phyloP scores from a whole-genome alignment of 2,329 filamentous ascomycete species.

The Talaromyces piceae region DNA sequence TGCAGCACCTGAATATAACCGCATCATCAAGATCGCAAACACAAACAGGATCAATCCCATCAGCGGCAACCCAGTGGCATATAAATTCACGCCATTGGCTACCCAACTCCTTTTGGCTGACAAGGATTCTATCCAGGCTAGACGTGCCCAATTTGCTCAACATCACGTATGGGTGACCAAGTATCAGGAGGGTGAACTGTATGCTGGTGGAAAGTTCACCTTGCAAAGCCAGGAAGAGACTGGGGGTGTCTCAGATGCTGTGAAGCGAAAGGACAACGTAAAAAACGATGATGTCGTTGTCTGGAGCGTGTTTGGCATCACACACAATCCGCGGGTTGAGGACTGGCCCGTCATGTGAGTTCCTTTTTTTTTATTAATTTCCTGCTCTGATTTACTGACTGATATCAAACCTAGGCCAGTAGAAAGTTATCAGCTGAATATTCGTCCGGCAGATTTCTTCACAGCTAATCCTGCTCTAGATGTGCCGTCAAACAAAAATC shows the following conservation, averaged over 20 bases:
- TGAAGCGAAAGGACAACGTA: constrained; percentile 26
- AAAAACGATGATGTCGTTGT: constrained; percentile 37
- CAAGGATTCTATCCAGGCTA: constrained; percentile 43
- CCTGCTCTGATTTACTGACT: neutral
- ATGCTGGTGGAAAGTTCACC: constrained; percentile 49
- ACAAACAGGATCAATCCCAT: constrained; percentile 45
- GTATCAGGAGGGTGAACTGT: constrained; percentile 46
- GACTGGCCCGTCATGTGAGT: constrained; percentile 40
- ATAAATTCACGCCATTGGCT: constrained; percentile 49
- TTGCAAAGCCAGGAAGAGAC: constrained; percentile 42
- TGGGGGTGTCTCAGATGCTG: constrained; percentile 27
- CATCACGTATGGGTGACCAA: constrained; percentile 50
- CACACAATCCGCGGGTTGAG: constrained; percentile 38
- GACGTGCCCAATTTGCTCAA: constrained; percentile 48
- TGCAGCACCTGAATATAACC: constrained; percentile 34
- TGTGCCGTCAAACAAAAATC: constrained; percentile 39
- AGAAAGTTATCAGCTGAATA: constrained; percentile 32
- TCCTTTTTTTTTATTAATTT: neutral
- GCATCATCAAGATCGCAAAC: constrained; percentile 54
- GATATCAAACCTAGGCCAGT: constrained; percentile 24
- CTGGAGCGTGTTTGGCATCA: constrained; percentile 39
- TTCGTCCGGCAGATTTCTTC: constrained; percentile 49
- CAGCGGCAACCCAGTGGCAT: constrained; percentile 47
- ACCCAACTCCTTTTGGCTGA: constrained; percentile 54
- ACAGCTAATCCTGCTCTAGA: constrained; percentile 47